Evolutionary conservation across 2,329 filamentous ascomycete genomes (phyloP).

Genomic region (Pezicula neosporulosa): DNA sequence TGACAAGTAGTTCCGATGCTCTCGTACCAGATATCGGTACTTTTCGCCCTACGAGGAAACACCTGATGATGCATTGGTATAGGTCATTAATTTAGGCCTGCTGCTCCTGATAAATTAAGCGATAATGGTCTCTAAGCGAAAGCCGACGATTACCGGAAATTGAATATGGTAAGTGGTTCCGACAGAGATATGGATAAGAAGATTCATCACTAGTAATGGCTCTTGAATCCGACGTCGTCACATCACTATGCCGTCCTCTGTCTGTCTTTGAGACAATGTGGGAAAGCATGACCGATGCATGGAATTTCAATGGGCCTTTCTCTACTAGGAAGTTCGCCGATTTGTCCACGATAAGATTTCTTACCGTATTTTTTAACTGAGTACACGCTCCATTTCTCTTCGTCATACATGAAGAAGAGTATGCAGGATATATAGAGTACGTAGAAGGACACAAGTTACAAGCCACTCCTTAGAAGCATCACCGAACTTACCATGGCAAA

Average conservation of each 20-base stretch:
- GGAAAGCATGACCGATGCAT: background rate
- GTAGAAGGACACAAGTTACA: background rate
- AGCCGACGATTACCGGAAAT: background rate
- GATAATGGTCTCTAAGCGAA: too few species aligned
- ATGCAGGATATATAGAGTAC: background rate
- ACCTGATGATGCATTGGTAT: too few species aligned
- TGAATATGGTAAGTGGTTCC: background rate
- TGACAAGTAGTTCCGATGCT: background rate
- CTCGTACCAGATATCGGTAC: background rate
- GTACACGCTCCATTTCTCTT: background rate
- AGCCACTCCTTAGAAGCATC: background rate
- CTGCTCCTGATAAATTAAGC: too few species aligned
- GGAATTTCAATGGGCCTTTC: background rate
- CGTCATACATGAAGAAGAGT: background rate
- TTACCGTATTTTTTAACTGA: background rate
- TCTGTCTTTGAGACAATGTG: background rate
- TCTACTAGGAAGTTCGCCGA: background rate
- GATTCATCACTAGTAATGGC: background rate
- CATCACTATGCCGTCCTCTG: background rate
- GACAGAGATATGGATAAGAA: background rate
- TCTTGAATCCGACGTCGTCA: background rate
- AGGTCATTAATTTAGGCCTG: background rate
- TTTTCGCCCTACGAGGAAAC: background rate
- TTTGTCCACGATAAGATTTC: background rate
- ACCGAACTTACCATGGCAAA: constrained; percentile 1